phyloP scores from a whole-genome alignment of 192 early-diverging fungal genomes.

The Gamsiella multidivaricata region DNA sequence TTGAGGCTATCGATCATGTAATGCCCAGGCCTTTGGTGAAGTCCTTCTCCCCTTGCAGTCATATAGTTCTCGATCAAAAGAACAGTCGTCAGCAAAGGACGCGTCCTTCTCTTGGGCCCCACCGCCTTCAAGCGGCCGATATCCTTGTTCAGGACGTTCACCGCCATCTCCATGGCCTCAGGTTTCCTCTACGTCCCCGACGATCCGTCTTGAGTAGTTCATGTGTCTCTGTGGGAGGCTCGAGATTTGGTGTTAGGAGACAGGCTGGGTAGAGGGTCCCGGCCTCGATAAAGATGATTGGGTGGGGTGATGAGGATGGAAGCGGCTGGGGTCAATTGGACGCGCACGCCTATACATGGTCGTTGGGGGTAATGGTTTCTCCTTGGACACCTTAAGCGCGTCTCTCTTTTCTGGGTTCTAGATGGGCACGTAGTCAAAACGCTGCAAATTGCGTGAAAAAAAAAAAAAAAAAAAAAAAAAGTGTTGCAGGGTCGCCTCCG shows the following conservation, averaged over 20 bases:
- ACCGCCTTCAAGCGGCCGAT: constrained; percentile 23
- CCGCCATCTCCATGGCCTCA: constrained; percentile 35
- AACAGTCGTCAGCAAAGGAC: constrained; percentile 33
- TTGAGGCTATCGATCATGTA: constrained; percentile 11
- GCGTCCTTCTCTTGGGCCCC: constrained; percentile 36
- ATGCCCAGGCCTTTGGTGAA: not conserved
- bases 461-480: too few relatives aligned
- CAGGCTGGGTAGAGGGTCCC: constrained; percentile 67
- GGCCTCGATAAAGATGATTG: constrained; percentile 63
- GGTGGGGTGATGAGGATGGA: not conserved
- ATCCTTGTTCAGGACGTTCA: constrained; percentile 56
- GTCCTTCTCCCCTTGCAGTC: constrained; percentile 18
- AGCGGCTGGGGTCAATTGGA: too few relatives aligned
- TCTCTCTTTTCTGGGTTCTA: not conserved
- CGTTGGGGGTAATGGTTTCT: not conserved
- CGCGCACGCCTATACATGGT: too few relatives aligned
- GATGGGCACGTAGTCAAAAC: too few relatives aligned
- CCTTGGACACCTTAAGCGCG: not conserved
- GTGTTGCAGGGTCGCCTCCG: too few relatives aligned
- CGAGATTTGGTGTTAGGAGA: constrained; percentile 10
- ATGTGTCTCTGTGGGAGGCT: constrained; percentile 56
- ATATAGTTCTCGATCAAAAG: not conserved
- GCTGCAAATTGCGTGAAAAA: too few relatives aligned
- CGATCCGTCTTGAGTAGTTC: not conserved
- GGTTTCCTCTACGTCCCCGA: constrained; percentile 26